These are phyloP conservation scores for Acer saccharum DNA, from an alignment of 345 rosid species.

Conservation along the genomic window DNA sequence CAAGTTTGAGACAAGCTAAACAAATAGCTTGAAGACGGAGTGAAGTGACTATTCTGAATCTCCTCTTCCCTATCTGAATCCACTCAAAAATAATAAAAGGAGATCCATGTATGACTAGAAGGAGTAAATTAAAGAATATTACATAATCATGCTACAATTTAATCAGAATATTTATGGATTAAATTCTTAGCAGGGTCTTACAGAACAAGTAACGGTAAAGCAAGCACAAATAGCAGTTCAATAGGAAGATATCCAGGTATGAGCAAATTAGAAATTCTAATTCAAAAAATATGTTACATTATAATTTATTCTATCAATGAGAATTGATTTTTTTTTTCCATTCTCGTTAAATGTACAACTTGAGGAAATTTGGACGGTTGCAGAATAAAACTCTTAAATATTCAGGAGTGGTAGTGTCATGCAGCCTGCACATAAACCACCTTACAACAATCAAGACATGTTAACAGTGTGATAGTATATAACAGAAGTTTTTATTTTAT, in stretches of 20 bases:
- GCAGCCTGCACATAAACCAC: neutral
- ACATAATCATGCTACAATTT: neutral
- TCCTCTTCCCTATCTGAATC: neutral
- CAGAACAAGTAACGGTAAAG: neutral
- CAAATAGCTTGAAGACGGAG: neutral
- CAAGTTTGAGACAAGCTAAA: neutral
- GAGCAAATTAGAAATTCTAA: neutral
- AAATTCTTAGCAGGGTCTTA: neutral
- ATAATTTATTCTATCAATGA: neutral
- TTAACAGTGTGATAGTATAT: neutral
- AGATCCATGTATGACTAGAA: neutral
- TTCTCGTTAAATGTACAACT: neutral
- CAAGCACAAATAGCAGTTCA: neutral
- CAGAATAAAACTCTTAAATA: neutral
- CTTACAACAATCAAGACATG: neutral
- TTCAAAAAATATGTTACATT: neutral
- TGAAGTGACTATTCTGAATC: too few species aligned
- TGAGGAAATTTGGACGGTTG: neutral
- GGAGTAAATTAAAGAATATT: neutral
- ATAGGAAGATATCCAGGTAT: neutral
- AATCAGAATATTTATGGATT: neutral
- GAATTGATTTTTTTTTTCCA: neutral
- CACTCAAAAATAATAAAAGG: neutral
- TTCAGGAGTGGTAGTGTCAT: neutral
- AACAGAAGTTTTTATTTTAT: neutral